Evolutionary conservation across 345 rosid genomes (phyloP).

Genomic region (Rubroshorea leprosula): DNA sequence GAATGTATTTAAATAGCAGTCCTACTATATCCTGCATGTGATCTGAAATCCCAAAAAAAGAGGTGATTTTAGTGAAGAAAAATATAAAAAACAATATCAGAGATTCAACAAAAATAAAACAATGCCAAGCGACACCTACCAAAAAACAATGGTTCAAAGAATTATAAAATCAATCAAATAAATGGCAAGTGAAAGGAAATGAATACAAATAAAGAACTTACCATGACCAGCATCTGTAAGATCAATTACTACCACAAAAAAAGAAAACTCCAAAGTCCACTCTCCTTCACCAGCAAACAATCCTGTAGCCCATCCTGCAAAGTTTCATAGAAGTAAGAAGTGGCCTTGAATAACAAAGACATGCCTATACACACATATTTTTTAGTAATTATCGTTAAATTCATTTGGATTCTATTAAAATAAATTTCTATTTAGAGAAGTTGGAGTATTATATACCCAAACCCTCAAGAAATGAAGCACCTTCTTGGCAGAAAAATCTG

Average conservation of each 20-base stretch:
- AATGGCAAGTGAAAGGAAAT: not conserved
- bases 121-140: not conserved
- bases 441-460: no score
- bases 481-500: not conserved
- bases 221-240: conserved; percentile 95
- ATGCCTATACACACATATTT: no score
- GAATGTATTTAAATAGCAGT: conserved; percentile 72
- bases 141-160: not conserved
- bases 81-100: conserved; percentile 2
- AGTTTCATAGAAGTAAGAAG: not conserved
- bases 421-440: no score
- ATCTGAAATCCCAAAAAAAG: conserved; percentile 36
- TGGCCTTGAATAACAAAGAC: not conserved
- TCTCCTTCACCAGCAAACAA: conserved; percentile 65
- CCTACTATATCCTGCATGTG: conserved; percentile 79
- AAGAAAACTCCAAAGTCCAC: conserved; percentile 56
- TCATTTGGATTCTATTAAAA: no score
- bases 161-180: not conserved
- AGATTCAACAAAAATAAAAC: not conserved
- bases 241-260: conserved; percentile 55
- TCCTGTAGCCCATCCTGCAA: conserved; percentile 80
- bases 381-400: no score
- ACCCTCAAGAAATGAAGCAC: not conserved
- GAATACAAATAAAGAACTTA: conserved; percentile 34
- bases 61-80: not conserved